Base-by-base conservation (phyloP, 2,329 filamentous ascomycete species). In the Fusarium ambrosium region DNA sequence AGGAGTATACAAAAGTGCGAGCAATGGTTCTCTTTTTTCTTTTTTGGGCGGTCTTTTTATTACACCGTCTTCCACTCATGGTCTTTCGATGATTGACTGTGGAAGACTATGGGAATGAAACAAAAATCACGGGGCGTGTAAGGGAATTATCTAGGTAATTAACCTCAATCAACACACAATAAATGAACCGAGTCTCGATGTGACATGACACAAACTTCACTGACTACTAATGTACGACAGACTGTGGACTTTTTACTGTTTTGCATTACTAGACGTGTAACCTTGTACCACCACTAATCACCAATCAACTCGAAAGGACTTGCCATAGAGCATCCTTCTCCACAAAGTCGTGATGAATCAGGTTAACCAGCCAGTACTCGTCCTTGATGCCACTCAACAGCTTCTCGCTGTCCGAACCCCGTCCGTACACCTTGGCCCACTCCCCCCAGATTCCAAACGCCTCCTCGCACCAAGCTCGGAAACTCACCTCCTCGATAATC, bases 371-470 rank as follows among this genome's bases (percentile, higher is more conserved):
- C 93, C 95, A 98, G 75, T 91, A 89, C 78, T 95, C 94, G 55
- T 90, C 87, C 79, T 91, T 89, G 39, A 93, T 87, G 7, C 86
- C 82, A 71, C 92, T 90, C 51, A 99, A 85, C 66, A 98, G 86
- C 79, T 89, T 90, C 77, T 92, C 92, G 69, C 92, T 95, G 62
- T 90, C 87, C 4, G 92, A 93, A 7, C 90, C 91, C 58, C 92
- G 89, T n/a, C 91, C 91, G 82, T 98, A 98, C 56, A 98, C 93
- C 76, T 93, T 89, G 70, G 93, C 92, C 97, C 97, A 99, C 86
- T 98, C 97, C 48, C 88, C 90, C 94, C 96, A 98, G 79, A 98
- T 98, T 36, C 93, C 93, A 85, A 97, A 99, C 1, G 97, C 96
- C 87, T 99, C 97, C 81, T 98, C 97, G 67, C 92, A 90, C 97